A percentile compares a stretch with the other conserved stretches of the same genome.
Conservation (phyloP, 1,284 basidiomycete genomes). For the Trametes sp. region DNA sequence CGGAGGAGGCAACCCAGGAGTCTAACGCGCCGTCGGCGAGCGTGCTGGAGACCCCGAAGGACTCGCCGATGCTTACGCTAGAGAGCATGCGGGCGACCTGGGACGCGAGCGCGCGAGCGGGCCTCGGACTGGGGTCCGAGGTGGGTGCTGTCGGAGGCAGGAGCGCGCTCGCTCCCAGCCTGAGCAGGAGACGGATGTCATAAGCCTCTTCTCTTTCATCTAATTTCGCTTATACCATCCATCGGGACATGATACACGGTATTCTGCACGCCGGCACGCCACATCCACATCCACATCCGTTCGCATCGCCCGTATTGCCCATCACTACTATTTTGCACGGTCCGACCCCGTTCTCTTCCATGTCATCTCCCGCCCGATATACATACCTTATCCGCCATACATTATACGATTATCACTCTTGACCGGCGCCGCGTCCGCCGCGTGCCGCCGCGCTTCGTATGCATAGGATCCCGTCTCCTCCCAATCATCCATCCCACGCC, state of each 20-base stretch:
- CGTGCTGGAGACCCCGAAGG: conserved; percentile 2
- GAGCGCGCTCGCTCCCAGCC: conserved; percentile 17
- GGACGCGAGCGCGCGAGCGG: conserved; percentile 25
- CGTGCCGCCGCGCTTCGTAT: too few species aligned
- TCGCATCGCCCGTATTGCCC: not conserved
- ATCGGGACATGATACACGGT: not conserved
- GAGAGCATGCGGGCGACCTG: conserved; percentile 28
- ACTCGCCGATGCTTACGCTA: conserved; percentile 27
- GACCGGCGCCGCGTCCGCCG: not conserved
- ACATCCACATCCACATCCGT: not conserved
- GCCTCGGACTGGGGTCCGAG: conserved; percentile 9
- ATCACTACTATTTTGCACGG: not conserved
- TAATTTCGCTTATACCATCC: not conserved
- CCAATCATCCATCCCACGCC: not conserved
- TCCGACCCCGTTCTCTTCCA: not conserved
- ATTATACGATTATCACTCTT: not conserved
- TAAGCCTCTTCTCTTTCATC: conserved; percentile 1
- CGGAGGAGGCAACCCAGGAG: not conserved
- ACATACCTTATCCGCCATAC: not conserved
- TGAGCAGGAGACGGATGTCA: conserved; percentile 26
- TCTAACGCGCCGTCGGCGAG: not conserved
- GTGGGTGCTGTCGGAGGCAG: not conserved
- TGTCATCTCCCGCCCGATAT: not conserved
- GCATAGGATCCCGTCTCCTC: conserved; percentile 1
- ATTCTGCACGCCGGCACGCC: not conserved